Percentiles rank a stretch among this genome's conserved stretches.
Conservation (phyloP, 1,284 basidiomycete species). For the Fomitopsis palustris region DNA sequence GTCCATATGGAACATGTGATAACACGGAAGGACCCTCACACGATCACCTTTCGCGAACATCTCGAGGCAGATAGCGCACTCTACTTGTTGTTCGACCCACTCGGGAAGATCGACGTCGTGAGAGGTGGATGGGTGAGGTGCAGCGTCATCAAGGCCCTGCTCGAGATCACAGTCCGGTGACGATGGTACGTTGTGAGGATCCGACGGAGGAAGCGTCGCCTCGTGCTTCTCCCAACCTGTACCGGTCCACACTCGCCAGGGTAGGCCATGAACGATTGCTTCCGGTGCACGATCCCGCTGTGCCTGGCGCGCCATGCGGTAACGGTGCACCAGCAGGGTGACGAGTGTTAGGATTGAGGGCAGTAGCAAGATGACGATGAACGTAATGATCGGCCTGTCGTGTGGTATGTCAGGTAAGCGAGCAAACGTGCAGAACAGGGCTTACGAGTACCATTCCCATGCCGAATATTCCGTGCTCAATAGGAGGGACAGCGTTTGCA, state of each 20-base stretch:
- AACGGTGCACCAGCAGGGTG: slow-evolving; percentile 77
- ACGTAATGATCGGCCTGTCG: slow-evolving; percentile 71
- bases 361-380: slow-evolving; percentile 75
- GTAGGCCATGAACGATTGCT: slow-evolving; percentile 68
- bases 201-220: slow-evolving; percentile 23
- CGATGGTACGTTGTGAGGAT: slow-evolving; percentile 31
- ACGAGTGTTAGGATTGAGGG: slow-evolving; percentile 79
- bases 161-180: slow-evolving; percentile 25
- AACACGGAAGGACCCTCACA: slow-evolving; percentile 86
- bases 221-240: slow-evolving; percentile 74
- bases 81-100: slow-evolving; percentile 72
- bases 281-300: slow-evolving; percentile 80
- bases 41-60: slow-evolving; percentile 82
- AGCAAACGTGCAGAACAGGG: slow-evolving; percentile 16
- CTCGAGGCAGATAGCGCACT: slow-evolving; percentile 89
- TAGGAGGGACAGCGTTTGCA: slow-evolving; percentile 69
- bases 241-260: slow-evolving; percentile 80
- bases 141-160: slow-evolving; percentile 21
- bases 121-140: slow-evolving; percentile 17
- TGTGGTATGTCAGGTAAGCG: slow-evolving; percentile 9
- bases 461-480: slow-evolving; percentile 75
- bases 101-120: slow-evolving; percentile 38
- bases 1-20: slow-evolving; percentile 83
- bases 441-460: slow-evolving; percentile 86
- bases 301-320: slow-evolving; percentile 71